A percentile compares a stretch with the other conserved stretches of the same genome.
These are phyloP conservation scores for Leccinum insolens DNA, from an alignment of 1,284 basidiomycete species.

Conservation along the genomic window DNA sequence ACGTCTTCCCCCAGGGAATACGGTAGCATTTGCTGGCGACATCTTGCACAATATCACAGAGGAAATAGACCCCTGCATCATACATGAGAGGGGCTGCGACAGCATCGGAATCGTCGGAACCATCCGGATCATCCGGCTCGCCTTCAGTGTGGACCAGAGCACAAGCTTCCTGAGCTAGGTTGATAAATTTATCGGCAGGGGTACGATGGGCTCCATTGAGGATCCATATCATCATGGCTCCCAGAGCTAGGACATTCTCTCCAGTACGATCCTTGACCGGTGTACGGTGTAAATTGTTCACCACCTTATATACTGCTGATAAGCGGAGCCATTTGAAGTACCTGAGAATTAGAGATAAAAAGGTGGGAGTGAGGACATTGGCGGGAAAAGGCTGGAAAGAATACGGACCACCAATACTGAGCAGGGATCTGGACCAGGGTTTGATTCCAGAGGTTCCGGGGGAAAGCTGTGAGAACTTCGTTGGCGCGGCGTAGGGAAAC, in stretches of 20 bases:
- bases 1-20: not conserved
- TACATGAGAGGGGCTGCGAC: not conserved
- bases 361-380: not conserved
- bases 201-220: not conserved
- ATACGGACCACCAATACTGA: slow-evolving; percentile 4
- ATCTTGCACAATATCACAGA: not conserved
- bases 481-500: not conserved
- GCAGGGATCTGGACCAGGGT: slow-evolving; percentile 9
- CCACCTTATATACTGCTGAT: not conserved
- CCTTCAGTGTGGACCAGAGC: not conserved
- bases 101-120: not conserved
- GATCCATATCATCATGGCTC: not conserved
- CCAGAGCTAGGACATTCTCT: not conserved
- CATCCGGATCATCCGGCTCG: not conserved
- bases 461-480: not conserved
- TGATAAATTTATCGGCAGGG: not conserved
- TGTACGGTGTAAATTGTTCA: not conserved
- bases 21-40: not conserved
- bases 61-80: not conserved
- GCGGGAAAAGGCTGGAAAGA: not conserved
- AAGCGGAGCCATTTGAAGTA: slow-evolving; percentile 16
- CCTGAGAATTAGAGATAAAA: not conserved
- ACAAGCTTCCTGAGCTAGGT: not conserved
- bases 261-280: not conserved
- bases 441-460: not conserved